Percentiles rank a stretch among this genome's conserved stretches.
These are phyloP conservation scores for Pseudocercospora crystallina DNA, from an alignment of 2,329 filamentous ascomycete genomes.

Conservation along the genomic window DNA sequence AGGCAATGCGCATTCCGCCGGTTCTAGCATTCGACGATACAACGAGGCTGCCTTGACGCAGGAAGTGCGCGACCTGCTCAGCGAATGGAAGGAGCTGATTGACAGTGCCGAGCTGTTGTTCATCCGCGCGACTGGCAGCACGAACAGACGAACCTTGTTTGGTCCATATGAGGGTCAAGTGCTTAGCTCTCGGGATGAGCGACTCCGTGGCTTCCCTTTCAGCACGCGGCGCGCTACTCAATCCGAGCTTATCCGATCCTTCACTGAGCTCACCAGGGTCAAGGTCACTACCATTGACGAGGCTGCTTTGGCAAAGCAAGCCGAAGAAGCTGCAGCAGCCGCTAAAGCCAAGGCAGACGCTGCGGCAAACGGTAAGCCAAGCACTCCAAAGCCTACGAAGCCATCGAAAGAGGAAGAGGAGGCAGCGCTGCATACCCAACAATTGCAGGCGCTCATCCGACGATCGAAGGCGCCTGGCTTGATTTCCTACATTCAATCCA, in stretches of 20 bases:
- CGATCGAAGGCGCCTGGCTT: slow-evolving; percentile 87
- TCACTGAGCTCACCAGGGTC: slow-evolving; percentile 87
- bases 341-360: slow-evolving; percentile 39
- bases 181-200: slow-evolving; percentile 71
- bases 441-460: slow-evolving; percentile 82
- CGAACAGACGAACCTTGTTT: slow-evolving; percentile 83
- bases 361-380: slow-evolving; percentile 44
- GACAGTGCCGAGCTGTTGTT: slow-evolving; percentile 84
- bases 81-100: slow-evolving; percentile 82
- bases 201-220: slow-evolving; percentile 87
- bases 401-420: slow-evolving; percentile 80
- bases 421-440: slow-evolving; percentile 78
- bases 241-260: slow-evolving; percentile 89
- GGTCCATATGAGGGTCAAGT: slow-evolving; percentile 89
- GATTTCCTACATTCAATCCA: slow-evolving; percentile 77
- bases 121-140: slow-evolving; percentile 81
- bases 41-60: slow-evolving; percentile 87
- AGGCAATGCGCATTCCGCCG: slow-evolving; percentile 89
- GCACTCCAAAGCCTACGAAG: slow-evolving; percentile 60
- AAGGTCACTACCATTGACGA: slow-evolving; percentile 80
- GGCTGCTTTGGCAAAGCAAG: slow-evolving; percentile 53
- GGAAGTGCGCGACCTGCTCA: slow-evolving; percentile 79
- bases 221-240: slow-evolving; percentile 89
- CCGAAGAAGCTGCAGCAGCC: slow-evolving; percentile 46
- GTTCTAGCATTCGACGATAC: slow-evolving; percentile 83